A percentile compares a stretch with the other conserved stretches of the same genome.
Conservation (phyloP, 2,329 filamentous ascomycete species). For the Fusarium paranaense region DNA sequence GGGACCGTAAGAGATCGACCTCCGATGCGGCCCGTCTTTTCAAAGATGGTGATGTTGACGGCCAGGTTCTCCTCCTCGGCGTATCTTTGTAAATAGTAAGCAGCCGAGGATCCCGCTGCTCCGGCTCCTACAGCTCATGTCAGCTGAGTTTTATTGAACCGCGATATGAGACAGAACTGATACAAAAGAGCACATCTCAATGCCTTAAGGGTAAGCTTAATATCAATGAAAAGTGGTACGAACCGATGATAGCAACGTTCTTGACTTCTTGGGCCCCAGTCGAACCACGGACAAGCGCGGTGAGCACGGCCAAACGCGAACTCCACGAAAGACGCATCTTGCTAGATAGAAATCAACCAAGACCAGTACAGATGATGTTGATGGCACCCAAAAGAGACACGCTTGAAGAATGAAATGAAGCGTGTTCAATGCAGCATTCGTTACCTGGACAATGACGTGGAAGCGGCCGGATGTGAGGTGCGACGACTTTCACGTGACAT, state of each 20-base stretch:
- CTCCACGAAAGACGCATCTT: conserved; percentile 32
- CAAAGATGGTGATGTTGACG: conserved; percentile 88
- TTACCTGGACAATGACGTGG: not conserved
- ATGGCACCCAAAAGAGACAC: not conserved
- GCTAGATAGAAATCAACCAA: not conserved
- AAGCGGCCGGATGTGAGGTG: not conserved
- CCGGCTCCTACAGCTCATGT: conserved; percentile 77
- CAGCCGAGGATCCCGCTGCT: conserved; percentile 86
- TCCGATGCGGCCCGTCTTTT: conserved; percentile 81
- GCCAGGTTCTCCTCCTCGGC: conserved; percentile 69
- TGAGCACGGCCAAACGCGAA: conserved; percentile 33
- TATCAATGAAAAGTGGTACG: conserved; percentile 24
- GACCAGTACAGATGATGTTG: not conserved
- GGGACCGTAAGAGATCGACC: conserved; percentile 89
- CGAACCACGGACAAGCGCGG: conserved; percentile 23
- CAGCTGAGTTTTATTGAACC: not conserved
- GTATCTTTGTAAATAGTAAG: conserved; percentile 83
- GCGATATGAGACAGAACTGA: not conserved
- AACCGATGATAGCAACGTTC: conserved; percentile 54
- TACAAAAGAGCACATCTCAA: not conserved
- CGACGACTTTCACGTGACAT: conserved; percentile 3
- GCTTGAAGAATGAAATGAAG: not conserved
- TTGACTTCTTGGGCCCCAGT: conserved; percentile 36
- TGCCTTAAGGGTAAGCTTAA: not conserved
- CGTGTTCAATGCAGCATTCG: not conserved